Evolutionary conservation across 2,329 filamentous ascomycete genomes (phyloP).

Genomic region (Penicillium sp.): DNA sequence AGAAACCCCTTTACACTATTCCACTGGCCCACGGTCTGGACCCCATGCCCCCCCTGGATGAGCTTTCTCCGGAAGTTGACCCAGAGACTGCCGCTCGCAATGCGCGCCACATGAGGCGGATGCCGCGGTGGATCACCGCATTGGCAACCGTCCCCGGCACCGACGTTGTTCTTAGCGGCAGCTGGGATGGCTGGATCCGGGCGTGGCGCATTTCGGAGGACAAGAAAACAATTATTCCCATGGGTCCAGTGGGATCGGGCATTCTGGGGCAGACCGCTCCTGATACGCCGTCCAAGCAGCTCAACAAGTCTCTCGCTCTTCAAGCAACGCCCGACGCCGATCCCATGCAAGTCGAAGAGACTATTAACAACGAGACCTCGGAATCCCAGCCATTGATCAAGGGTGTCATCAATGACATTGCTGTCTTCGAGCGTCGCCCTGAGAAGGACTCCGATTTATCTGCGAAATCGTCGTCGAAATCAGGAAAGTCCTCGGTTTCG

Average conservation of each 20-base stretch:
- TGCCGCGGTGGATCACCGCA: constrained; percentile 83
- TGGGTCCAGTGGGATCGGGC: constrained; percentile 58
- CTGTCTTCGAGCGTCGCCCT: constrained; percentile 72
- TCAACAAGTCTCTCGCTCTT: constrained; percentile 30
- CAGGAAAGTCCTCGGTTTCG: constrained; percentile 37
- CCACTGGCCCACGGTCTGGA: constrained; percentile 81
- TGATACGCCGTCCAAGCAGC: constrained; percentile 29
- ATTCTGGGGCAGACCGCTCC: constrained; percentile 11
- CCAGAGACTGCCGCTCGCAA: constrained; percentile 46
- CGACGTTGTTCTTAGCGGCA: constrained; percentile 82
- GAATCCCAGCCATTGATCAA: constrained; percentile 44
- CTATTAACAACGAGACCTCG: constrained; percentile 15
- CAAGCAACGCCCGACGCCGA: constrained; percentile 26
- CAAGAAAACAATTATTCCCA: constrained; percentile 66
- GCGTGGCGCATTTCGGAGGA: constrained; percentile 82
- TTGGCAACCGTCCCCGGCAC: constrained; percentile 81
- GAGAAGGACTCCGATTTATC: constrained; percentile 23
- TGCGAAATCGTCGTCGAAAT: constrained; percentile 11
- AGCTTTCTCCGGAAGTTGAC: constrained; percentile 68
- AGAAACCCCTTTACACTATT: constrained; percentile 81
- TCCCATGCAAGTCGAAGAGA: constrained; percentile 18
- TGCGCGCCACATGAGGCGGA: constrained; percentile 49
- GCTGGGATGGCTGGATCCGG: constrained; percentile 85
- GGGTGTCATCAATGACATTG: constrained; percentile 83
- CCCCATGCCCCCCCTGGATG: constrained; percentile 58